Evolutionary conservation across 805 yeast genomes (phyloP).

Genomic region (Lipomyces spencermartinsiae): DNA sequence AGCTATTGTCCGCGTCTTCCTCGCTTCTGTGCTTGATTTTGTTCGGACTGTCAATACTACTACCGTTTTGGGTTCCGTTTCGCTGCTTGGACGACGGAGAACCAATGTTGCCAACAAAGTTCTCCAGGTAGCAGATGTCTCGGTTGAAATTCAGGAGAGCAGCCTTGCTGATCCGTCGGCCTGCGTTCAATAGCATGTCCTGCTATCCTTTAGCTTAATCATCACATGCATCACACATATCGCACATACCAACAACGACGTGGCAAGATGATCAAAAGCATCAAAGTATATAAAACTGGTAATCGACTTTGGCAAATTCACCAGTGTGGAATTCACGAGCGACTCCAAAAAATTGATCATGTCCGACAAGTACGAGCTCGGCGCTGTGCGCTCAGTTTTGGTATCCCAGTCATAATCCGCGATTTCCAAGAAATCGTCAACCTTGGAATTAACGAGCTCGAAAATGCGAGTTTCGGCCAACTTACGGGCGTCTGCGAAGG

Average conservation of each 20-base stretch:
- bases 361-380: conserved; percentile 78
- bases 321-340: conserved; percentile 82
- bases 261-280: conserved; percentile 83
- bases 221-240: not conserved
- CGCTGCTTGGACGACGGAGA: conserved; percentile 14
- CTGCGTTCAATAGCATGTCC: conserved; percentile 61
- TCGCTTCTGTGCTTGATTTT: conserved; percentile 26
- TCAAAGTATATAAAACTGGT: conserved; percentile 81
- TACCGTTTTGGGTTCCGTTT: conserved; percentile 2
- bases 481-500: conserved; percentile 56
- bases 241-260: conserved; percentile 58
- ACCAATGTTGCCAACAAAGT: conserved; percentile 47
- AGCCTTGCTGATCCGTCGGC: conserved; percentile 59
- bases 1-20: conserved; percentile 42
- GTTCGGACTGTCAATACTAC: conserved; percentile 16
- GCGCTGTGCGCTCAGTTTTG: conserved; percentile 57
- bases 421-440: conserved; percentile 79
- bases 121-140: conserved; percentile 80
- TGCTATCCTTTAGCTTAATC: not conserved
- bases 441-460: conserved; percentile 78
- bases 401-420: conserved; percentile 83
- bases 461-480: conserved; percentile 82
- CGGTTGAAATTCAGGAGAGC: conserved; percentile 75
- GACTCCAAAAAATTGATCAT: conserved; percentile 84
- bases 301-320: conserved; percentile 77